Conservation (phyloP, 2,329 filamentous ascomycete species). For the Tolypocladium tropicale region DNA sequence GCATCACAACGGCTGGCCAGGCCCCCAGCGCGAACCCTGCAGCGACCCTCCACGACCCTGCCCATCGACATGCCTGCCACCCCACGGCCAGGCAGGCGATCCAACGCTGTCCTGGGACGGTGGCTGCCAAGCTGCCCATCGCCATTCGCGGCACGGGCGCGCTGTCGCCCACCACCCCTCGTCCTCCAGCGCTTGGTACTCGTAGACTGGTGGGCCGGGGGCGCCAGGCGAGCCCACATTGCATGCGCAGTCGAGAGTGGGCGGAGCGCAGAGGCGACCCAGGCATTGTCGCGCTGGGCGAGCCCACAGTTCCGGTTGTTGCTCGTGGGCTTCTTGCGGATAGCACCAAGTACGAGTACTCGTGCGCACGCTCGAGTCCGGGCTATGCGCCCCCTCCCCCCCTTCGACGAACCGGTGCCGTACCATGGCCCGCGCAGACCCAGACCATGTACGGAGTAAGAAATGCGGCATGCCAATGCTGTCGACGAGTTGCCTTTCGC, state of each 20-base stretch:
- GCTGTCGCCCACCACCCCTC: neutral
- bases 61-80: neutral
- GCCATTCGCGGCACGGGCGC: conserved; percentile 1
- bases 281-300: neutral
- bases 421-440: neutral
- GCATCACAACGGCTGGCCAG: neutral
- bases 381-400: neutral
- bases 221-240: neutral
- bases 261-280: neutral
- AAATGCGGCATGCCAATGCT: neutral
- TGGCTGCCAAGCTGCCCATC: neutral
- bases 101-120: neutral
- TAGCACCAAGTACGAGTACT: no score
- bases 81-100: neutral
- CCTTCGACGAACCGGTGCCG: neutral
- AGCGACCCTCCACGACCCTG: neutral
- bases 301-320: neutral
- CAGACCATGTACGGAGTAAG: neutral
- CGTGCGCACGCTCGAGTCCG: no score
- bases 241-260: neutral
- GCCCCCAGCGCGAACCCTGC: neutral
- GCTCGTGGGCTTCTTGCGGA: neutral
- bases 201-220: neutral
- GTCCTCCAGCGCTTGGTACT: neutral
- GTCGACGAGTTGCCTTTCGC: neutral